Evolutionary conservation across 495 filamentous ascomycete genomes (phyloP).

Genomic region (Clohesyomyces aquaticus): DNA sequence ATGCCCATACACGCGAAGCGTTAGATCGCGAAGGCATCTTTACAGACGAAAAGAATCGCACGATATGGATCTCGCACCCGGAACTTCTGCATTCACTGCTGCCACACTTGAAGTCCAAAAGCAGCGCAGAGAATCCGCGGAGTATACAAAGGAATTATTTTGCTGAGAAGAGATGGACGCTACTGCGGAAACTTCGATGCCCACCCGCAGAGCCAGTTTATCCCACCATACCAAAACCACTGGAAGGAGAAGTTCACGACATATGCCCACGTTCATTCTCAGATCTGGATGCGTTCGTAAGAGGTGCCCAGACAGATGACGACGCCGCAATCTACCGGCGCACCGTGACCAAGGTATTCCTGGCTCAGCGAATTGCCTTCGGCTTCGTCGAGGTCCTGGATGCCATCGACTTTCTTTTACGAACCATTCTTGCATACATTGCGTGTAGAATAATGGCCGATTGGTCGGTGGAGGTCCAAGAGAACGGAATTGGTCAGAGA

Average conservation of each 20-base stretch:
- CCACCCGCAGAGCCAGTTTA: conserved; percentile 39
- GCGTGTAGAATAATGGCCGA: background rate
- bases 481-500: background rate
- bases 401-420: conserved; percentile 34
- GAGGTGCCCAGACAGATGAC: background rate
- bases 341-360: conserved; percentile 40
- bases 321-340: conserved; percentile 38
- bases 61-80: conserved; percentile 55
- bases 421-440: conserved; percentile 25
- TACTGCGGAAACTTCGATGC: conserved; percentile 41
- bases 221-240: conserved; percentile 12
- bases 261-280: conserved; percentile 37
- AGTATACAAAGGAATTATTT: conserved; percentile 7
- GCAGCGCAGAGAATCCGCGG: background rate
- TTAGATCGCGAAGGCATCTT: conserved; percentile 53
- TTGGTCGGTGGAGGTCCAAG: background rate
- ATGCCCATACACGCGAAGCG: conserved; percentile 56
- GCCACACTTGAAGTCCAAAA: background rate
- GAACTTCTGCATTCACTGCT: conserved; percentile 48
- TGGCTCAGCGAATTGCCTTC: conserved; percentile 41
- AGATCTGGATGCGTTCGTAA: conserved; percentile 40
- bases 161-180: conserved; percentile 39
- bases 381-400: conserved; percentile 37
- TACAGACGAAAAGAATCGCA: conserved; percentile 53
- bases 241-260: conserved; percentile 17